Percentiles rank a stretch among this genome's conserved stretches.
These are phyloP conservation scores for Domatiomyces globalis DNA, from an alignment of 2,329 filamentous ascomycete genomes.

Conservation along the genomic window DNA sequence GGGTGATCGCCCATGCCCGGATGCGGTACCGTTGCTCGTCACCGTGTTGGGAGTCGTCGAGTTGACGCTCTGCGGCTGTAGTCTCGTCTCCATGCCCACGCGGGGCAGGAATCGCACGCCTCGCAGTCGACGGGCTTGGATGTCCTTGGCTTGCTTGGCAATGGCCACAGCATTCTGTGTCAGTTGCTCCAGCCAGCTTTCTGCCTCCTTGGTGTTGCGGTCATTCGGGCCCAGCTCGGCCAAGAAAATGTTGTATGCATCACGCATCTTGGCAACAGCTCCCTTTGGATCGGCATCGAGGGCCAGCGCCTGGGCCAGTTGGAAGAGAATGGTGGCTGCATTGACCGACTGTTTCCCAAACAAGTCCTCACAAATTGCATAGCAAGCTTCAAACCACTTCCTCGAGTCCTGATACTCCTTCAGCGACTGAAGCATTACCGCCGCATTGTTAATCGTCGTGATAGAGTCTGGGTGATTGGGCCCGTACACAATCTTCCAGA, in stretches of 20 bases:
- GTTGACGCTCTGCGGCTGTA: slow-evolving; percentile 16
- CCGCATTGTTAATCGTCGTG: slow-evolving; percentile 96
- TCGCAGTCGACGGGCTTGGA: slow-evolving; percentile 59
- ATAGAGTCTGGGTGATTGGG: slow-evolving; percentile 90
- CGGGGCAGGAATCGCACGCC: slow-evolving; percentile 48
- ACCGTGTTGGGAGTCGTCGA: slow-evolving; percentile 32
- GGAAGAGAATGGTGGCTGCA: slow-evolving; percentile 88
- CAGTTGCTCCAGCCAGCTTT: slow-evolving; percentile 89
- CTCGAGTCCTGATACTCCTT: slow-evolving; percentile 92
- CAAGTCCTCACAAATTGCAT: slow-evolving; percentile 74
- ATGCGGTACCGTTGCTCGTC: slow-evolving; percentile 7
- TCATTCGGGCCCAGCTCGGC: slow-evolving; percentile 73
- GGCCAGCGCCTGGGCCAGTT: slow-evolving; percentile 86
- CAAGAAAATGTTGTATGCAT: slow-evolving; percentile 93
- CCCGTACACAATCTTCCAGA: slow-evolving; percentile 97
- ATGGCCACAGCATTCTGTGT: slow-evolving; percentile 91
- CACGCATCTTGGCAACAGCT: slow-evolving; percentile 84
- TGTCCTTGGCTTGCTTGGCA: slow-evolving; percentile 82
- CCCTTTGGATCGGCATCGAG: slow-evolving; percentile 90
- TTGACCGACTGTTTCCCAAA: slow-evolving; percentile 85
- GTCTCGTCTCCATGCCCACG: slow-evolving; percentile 37
- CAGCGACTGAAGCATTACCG: slow-evolving; percentile 92
- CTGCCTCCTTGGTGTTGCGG: slow-evolving; percentile 95
- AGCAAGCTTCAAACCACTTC: slow-evolving; percentile 89
- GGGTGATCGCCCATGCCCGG: slow-evolving; percentile 21